Conservation (phyloP, 345 rosid genomes). For the Anastatica hierochuntica region DNA sequence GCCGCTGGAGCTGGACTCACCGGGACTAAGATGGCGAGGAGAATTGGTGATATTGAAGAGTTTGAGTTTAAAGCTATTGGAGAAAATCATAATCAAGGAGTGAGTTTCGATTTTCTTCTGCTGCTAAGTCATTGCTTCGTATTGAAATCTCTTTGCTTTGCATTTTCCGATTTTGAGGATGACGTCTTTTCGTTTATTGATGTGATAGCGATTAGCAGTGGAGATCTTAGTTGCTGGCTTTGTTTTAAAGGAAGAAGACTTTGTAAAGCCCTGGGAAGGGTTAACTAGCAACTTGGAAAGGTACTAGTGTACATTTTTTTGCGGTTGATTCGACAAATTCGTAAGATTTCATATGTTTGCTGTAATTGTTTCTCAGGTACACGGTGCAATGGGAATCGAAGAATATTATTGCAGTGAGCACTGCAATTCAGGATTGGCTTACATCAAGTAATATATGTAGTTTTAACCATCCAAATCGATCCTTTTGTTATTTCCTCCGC, state of each 20-base stretch:
- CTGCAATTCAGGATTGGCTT: slow-evolving; percentile 96
- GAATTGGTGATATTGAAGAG: slow-evolving; percentile 76
- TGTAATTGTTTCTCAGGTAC: slow-evolving; percentile 37
- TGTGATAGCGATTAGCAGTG: slow-evolving; percentile 71
- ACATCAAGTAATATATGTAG: slow-evolving; percentile 70
- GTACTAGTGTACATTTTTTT: slow-evolving; percentile 27
- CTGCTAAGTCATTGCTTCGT: neutral
- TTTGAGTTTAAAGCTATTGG: slow-evolving; percentile 85
- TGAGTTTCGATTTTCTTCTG: slow-evolving; percentile 4
- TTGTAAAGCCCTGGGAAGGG: slow-evolving; percentile 86
- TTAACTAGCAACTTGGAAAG: slow-evolving; percentile 71
- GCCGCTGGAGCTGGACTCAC: slow-evolving; percentile 99
- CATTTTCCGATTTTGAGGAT: neutral
- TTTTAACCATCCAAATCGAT: slow-evolving; percentile 1
- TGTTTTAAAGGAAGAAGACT: slow-evolving; percentile 67
- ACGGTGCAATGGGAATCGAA: slow-evolving; percentile 85
- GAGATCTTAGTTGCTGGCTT: slow-evolving; percentile 82
- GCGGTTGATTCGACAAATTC: neutral
- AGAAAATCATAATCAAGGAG: slow-evolving; percentile 67
- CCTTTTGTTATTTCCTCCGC: neutral
- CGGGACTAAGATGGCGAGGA: slow-evolving; percentile 86
- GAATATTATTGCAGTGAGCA: slow-evolving; percentile 88
- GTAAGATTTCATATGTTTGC: neutral
- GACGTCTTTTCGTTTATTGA: neutral
- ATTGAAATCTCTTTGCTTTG: neutral